Percentiles rank a stretch among this genome's conserved stretches.
Conservation (phyloP, 108 stramenopile genomes). For the Ochromonas danica region DNA sequence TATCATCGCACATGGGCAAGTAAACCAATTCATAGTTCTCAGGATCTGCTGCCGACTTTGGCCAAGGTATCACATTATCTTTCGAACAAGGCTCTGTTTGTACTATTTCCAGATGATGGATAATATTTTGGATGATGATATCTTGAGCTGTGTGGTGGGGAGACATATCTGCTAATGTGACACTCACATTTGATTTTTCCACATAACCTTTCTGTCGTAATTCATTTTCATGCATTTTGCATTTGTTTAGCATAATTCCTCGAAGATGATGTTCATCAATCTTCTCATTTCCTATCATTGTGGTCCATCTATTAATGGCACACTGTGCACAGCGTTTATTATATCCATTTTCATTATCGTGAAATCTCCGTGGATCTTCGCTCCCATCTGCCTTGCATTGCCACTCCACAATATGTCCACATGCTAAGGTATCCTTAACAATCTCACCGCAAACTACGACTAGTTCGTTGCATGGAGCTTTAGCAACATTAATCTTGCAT, state of each 20-base stretch:
- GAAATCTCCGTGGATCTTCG: neutral
- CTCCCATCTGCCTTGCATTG: neutral
- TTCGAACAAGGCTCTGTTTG: neutral
- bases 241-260: neutral
- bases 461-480: neutral
- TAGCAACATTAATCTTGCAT: neutral
- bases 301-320: neutral
- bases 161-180: neutral
- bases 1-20: too few species aligned
- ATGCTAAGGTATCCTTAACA: neutral
- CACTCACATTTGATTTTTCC: too few species aligned
- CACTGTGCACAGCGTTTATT: neutral
- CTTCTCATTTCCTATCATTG: too few species aligned
- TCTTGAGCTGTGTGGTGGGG: neutral
- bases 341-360: neutral
- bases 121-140: neutral
- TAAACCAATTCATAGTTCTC: neutral
- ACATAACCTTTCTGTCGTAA: too few species aligned
- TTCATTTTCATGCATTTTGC: neutral
- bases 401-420: neutral
- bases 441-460: neutral
- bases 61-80: too few species aligned
- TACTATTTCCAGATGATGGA: neutral
- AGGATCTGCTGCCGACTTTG: neutral
- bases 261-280: neutral